Evolutionary conservation across 257 asterid species (phyloP).

Genomic region (Solanum virginianum): DNA sequence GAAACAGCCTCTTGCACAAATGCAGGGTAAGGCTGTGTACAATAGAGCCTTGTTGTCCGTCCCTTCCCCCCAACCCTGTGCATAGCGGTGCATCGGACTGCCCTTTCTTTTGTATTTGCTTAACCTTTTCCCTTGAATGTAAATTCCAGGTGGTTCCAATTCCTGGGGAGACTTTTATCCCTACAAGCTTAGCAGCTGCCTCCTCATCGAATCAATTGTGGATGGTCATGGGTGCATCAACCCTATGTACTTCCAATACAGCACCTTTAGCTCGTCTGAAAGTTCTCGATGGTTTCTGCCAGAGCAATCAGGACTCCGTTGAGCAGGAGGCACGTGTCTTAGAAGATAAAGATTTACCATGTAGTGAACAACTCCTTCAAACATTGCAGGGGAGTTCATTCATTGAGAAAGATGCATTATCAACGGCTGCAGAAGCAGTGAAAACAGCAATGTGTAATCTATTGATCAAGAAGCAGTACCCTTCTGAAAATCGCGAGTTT

Average conservation of each 20-base stretch:
- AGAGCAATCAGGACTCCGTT: conserved; percentile 15
- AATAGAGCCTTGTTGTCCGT: background rate
- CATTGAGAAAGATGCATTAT: conserved; percentile 46
- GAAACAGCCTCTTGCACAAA: background rate
- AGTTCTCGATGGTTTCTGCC: conserved; percentile 33
- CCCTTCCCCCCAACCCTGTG: background rate
- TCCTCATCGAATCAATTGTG: conserved; percentile 39
- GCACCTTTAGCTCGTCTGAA: conserved; percentile 51
- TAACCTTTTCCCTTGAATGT: background rate
- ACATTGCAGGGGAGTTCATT: conserved; percentile 54
- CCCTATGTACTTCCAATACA: conserved; percentile 12
- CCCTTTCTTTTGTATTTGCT: background rate
- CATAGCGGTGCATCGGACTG: background rate
- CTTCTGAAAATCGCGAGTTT: conserved; percentile 54
- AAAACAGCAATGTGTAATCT: conserved; percentile 71
- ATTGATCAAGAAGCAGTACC: conserved; percentile 76
- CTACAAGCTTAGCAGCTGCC: conserved; percentile 59
- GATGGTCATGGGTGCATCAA: conserved; percentile 92
- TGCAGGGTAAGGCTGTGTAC: background rate
- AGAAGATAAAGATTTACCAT: conserved; percentile 52
- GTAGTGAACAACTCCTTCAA: conserved; percentile 44
- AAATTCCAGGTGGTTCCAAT: conserved; percentile 43
- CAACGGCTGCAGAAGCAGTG: conserved; percentile 68
- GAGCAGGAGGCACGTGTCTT: conserved; percentile 15
- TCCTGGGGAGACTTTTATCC: conserved; percentile 56